Percentiles rank a stretch among this genome's conserved stretches.
These are phyloP conservation scores for Flaveria brownii DNA, from an alignment of 129 eudicot genomes.

Conservation along the genomic window DNA sequence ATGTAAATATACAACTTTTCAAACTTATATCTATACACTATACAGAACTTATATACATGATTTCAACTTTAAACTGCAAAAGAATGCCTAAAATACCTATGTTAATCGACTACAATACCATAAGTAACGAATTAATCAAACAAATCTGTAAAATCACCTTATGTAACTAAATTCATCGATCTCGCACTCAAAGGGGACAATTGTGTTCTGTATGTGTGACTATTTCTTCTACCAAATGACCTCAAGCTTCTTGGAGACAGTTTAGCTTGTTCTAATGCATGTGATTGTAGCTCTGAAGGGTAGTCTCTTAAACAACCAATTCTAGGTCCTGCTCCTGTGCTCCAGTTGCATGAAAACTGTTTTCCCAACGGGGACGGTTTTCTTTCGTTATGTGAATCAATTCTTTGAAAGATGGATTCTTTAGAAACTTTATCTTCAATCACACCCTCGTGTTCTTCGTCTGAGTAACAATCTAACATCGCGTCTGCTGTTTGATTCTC, in stretches of 20 bases:
- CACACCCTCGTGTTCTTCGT: slow-evolving; percentile 30
- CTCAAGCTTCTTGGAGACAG: slow-evolving; percentile 69
- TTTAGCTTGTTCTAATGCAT: slow-evolving; percentile 69
- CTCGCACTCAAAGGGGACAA: slow-evolving; percentile 23
- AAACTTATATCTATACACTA: slow-evolving; percentile 24
- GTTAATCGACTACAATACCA: slow-evolving; percentile 14
- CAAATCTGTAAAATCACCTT: slow-evolving; percentile 12
- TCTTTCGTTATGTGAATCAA: slow-evolving; percentile 61
- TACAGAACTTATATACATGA: slow-evolving; percentile 29
- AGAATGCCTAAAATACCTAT: slow-evolving; percentile 34
- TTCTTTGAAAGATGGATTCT: slow-evolving; percentile 54
- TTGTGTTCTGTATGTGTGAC: slow-evolving; percentile 31
- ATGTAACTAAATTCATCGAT: neutral
- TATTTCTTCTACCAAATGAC: slow-evolving; percentile 17
- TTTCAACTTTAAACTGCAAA: slow-evolving; percentile 7
- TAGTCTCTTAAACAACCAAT: slow-evolving; percentile 90
- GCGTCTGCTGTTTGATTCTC: slow-evolving; percentile 35
- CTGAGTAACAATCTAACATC: slow-evolving; percentile 47
- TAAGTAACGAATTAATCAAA: slow-evolving; percentile 20
- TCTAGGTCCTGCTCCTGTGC: slow-evolving; percentile 96
- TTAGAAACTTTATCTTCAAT: slow-evolving; percentile 47
- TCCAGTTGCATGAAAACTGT: slow-evolving; percentile 81
- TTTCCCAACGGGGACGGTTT: slow-evolving; percentile 67
- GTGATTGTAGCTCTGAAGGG: slow-evolving; percentile 76
- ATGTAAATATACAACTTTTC: slow-evolving; percentile 26